Evolutionary conservation across 176 grass and related monocot genomes (phyloP).

Genomic region (Puccinellia tenuiflora): DNA sequence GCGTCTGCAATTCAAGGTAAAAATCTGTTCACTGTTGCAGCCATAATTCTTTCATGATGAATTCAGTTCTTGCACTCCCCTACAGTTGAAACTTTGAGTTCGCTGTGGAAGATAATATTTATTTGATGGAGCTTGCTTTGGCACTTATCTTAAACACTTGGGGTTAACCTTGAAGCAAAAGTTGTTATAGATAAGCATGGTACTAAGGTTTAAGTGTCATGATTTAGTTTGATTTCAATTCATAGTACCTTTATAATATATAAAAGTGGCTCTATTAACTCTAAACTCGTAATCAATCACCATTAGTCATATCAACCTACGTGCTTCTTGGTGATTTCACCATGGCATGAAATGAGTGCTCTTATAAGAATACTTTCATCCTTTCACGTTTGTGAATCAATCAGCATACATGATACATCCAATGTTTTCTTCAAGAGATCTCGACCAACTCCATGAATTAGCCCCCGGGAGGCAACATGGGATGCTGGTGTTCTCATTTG

Average conservation of each 20-base stretch:
- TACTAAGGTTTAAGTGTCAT: too few relatives aligned
- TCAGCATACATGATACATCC: neutral
- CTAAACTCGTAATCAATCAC: neutral
- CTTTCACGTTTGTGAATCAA: neutral
- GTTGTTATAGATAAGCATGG: neutral
- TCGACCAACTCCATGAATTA: neutral
- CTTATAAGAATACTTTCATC: neutral
- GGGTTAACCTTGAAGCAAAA: neutral
- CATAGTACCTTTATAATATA: neutral
- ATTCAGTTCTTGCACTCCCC: neutral
- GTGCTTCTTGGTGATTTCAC: neutral
- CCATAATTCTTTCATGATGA: neutral
- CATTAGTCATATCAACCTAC: neutral
- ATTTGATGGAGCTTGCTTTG: neutral
- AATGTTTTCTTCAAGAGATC: neutral
- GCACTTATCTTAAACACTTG: neutral
- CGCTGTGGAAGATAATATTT: conserved; percentile 4
- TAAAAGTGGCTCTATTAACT: neutral
- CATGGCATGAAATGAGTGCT: neutral
- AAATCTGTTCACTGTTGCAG: neutral
- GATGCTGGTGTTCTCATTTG: neutral
- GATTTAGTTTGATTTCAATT: neutral
- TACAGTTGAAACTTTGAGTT: conserved; percentile 18
- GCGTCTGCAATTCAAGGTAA: conserved; percentile 82
- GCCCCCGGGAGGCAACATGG: neutral